A percentile compares a stretch with the other conserved stretches of the same genome.
These are phyloP conservation scores for Herpetomonas tarakana DNA, from an alignment of 208 protist species.

Conservation along the genomic window DNA sequence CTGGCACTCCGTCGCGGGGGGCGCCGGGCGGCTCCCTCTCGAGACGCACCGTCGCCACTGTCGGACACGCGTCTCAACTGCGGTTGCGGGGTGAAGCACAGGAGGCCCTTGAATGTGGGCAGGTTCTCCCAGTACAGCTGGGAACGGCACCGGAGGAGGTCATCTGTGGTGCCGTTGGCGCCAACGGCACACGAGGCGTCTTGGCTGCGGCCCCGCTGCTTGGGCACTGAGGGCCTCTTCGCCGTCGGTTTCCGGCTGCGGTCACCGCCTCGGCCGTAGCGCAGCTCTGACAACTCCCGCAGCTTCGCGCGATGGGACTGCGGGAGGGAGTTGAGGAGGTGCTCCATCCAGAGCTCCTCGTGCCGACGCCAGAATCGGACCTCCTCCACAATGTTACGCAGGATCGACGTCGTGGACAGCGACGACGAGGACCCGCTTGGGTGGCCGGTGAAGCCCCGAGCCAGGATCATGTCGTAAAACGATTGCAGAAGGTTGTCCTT, in stretches of 20 bases:
- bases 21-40: too few relatives aligned
- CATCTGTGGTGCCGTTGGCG: not conserved
- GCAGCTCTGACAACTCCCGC: not conserved
- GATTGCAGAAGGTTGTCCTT: slow-evolving; percentile 4
- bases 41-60: not conserved
- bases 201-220: too few relatives aligned
- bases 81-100: slow-evolving; percentile 51
- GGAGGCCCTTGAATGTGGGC: slow-evolving; percentile 54
- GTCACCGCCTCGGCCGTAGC: not conserved
- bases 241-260: not conserved
- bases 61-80: not conserved
- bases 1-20: too few relatives aligned
- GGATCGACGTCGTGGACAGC: slow-evolving; percentile 1
- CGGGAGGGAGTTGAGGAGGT: slow-evolving; percentile 17
- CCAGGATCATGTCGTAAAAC: slow-evolving; percentile 5
- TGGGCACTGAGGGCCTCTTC: too few relatives aligned
- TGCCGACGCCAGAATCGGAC: slow-evolving; percentile 34
- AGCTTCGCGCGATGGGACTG: slow-evolving; percentile 1
- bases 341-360: slow-evolving; percentile 34
- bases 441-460: not conserved
- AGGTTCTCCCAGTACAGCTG: slow-evolving; percentile 21
- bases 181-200: too few relatives aligned
- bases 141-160: not conserved
- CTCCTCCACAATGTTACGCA: slow-evolving; percentile 41
- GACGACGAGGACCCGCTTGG: slow-evolving; percentile 2